These are phyloP conservation scores for Globisporangium nagaii DNA, from an alignment of 352 stramenopile species.

Conservation along the genomic window DNA sequence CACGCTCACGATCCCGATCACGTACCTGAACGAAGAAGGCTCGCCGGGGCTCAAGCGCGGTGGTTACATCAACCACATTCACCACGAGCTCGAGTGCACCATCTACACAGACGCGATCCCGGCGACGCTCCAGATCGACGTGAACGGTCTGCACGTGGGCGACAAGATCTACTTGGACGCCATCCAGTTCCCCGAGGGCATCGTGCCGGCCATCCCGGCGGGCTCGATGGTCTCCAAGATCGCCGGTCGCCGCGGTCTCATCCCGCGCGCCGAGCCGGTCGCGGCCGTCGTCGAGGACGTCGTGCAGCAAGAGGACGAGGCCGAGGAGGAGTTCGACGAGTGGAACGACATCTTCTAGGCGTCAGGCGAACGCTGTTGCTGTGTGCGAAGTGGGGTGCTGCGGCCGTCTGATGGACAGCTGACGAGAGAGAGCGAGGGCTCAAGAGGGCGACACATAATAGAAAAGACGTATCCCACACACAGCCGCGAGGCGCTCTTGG, in stretches of 20 bases:
- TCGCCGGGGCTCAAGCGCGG: constrained; percentile 92
- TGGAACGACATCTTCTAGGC: constrained; percentile 89
- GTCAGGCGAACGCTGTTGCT: too few species aligned
- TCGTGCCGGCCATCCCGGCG: constrained; percentile 53
- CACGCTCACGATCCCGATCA: constrained; percentile 89
- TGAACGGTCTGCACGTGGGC: constrained; percentile 84
- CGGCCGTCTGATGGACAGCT: background rate
- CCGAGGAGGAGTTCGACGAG: constrained; percentile 79
- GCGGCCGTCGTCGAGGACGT: constrained; percentile 61
- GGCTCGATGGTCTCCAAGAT: constrained; percentile 82
- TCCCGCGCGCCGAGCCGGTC: constrained; percentile 62
- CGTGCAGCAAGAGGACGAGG: constrained; percentile 50
- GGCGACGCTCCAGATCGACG: constrained; percentile 70
- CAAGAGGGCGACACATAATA: background rate
- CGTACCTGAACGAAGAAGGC: constrained; percentile 91
- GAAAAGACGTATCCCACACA: constrained; percentile 5
- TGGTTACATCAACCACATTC: constrained; percentile 91
- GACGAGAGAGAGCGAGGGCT: background rate
- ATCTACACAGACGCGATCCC: constrained; percentile 76
- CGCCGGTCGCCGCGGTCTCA: constrained; percentile 79
- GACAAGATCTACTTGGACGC: constrained; percentile 77
- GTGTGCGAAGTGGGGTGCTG: too few species aligned
- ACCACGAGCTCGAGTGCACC: constrained; percentile 78
- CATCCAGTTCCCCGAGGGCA: constrained; percentile 71
- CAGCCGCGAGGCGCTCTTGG: background rate